Evolutionary conservation across 2,329 filamentous ascomycete genomes (phyloP).

Genomic region (Pseudogymnoascus sp.): DNA sequence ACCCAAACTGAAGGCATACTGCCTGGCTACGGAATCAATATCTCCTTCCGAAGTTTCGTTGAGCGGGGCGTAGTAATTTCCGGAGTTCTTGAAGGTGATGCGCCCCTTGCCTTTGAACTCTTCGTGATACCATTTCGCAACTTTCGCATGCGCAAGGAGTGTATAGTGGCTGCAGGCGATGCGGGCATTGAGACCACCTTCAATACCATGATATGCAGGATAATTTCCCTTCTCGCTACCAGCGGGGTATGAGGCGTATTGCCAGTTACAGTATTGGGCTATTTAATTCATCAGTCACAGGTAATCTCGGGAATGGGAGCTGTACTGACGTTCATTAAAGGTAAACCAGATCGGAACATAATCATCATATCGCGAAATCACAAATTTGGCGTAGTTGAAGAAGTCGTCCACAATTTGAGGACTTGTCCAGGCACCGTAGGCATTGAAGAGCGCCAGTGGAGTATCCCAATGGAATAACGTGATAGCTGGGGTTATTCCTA

Average conservation of each 20-base stretch:
- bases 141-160: constrained; percentile 35
- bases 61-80: constrained; percentile 34
- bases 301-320: constrained; percentile 13
- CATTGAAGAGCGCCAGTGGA: constrained; percentile 30
- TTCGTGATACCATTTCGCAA: constrained; percentile 37
- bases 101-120: constrained; percentile 35
- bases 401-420: constrained; percentile 29
- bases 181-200: constrained; percentile 32
- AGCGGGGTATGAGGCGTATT: constrained; percentile 36
- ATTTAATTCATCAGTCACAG: background rate
- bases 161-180: constrained; percentile 38
- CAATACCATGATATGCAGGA: constrained; percentile 36
- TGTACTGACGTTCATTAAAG: constrained; percentile 30
- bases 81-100: constrained; percentile 36
- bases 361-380: constrained; percentile 30
- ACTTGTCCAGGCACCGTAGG: constrained; percentile 31
- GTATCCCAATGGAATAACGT: constrained; percentile 18
- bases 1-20: constrained; percentile 34
- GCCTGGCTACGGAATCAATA: constrained; percentile 30
- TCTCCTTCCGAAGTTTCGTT: constrained; percentile 28
- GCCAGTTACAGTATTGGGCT: constrained; percentile 40
- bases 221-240: constrained; percentile 32
- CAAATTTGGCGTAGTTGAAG: constrained; percentile 31
- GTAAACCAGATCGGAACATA: constrained; percentile 34
- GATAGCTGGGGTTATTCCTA: constrained; percentile 11